Base-by-base conservation (phyloP, 2,329 filamentous ascomycete genomes). In the Periconia digitata region DNA sequence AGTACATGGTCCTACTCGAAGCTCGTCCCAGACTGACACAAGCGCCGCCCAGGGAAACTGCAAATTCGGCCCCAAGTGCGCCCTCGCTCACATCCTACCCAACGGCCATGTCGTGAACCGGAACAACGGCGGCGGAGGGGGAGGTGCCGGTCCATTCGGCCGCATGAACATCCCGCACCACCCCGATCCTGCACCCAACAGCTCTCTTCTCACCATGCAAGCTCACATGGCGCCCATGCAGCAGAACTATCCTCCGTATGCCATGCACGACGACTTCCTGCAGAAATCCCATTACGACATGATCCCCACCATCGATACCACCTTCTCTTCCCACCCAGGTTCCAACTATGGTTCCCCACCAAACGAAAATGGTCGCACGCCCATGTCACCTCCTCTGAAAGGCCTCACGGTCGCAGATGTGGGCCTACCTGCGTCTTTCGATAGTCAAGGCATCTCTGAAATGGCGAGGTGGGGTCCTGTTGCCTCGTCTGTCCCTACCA, bases 41-140 rank as follows among this genome's bases (percentile, higher is more conserved):
- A 51, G 16, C 29, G 12, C 16, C 27, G 13, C 36, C 17, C 63
- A 96, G 90, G 94, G 94, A 59, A 96, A 96, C 74, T 99, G 94
- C 85, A 97, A 97, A 73, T 99, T 97, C 71, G 94, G 94, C 54
- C 89, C 90, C 55, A 97, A 97, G 75, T 99, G 94, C 79, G 92
- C 92, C 66, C 90, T 97, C 67, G 90, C 95, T 57, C 94, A 99
- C 73, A 88, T 97, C 64, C 85, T 96, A 41, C 91, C 92, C 60
- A 92, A 97, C 72, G 94, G 94, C 51, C 86, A 90, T 63, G 85
- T 92, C 68, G 90, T 97, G 69, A 96, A 96, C 73, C 76, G 88
- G 80, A 76, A 74, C 52, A 63, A 64, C 48, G 37, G 10, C 21
- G 27, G 10, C 27, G 27, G 27, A 10, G 27, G 27, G 8, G 27